Evolutionary conservation across 2,329 filamentous ascomycete genomes (phyloP), one percentile per base, ranked within the genome.

Genomic region (Pseudocercospora eumusae): DNA sequence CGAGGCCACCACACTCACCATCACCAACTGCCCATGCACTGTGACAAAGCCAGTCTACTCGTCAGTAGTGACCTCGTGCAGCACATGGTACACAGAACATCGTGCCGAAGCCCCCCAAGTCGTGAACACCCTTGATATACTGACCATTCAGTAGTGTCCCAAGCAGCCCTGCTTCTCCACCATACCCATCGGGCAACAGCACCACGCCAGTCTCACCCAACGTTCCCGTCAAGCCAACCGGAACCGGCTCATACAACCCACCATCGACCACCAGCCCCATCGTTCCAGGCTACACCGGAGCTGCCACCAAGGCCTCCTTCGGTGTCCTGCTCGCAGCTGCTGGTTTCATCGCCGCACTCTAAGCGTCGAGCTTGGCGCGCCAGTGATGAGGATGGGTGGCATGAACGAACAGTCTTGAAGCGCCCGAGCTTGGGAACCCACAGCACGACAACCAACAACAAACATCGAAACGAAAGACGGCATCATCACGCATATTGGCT

Each of bases 1-100:
- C 54, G 61, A 63, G 59, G 61, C 68, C 58, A 68, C 66, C 44
- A 69, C 68, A 36, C 54, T 69, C 25, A 69, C 67, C 55, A 63
- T 69, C 63, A 68, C 64, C 54, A 62, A 68, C 66, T 68, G 64
- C 60, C 66, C 66, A 36, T 68, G 64, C 64, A 69, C 66, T 50
- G 57, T 69, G 49, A 68, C 64, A 59, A 64, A 62, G 66, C 66
- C 66, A 60, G 64, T 59, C 42, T 64, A 66, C 64, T 59, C 66
- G 62, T 68, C 66, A 62, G 66, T 66, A 27, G 61, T 66, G 60
- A 62, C 66, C 55, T 28, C 44, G 20, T 66, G 62, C 64, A 61
- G 59, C 55, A 68, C 66, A 60, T 68, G 66, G 64, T 66, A 68
- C 63, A 59, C 57, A 52, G 56, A 45, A 64, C 58, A 33, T 4